Conservation (phyloP, 2,329 filamentous ascomycete genomes). For the Helicocarpus griseus region DNA sequence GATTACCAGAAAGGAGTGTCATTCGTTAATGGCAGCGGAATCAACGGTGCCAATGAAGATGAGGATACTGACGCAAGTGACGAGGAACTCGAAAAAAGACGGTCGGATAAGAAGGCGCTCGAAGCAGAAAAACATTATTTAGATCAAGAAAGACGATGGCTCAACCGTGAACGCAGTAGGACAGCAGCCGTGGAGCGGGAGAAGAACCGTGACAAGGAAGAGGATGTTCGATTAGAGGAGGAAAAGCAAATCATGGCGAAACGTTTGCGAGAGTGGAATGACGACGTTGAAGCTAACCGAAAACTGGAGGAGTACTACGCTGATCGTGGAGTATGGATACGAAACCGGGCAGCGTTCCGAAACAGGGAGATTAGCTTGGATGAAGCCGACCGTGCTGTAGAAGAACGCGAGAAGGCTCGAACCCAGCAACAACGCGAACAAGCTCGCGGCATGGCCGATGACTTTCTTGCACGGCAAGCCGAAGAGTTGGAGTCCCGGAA, state of each 20-base stretch:
- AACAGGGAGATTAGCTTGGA: constrained; percentile 67
- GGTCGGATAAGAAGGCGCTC: constrained; percentile 58
- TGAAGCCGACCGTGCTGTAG: constrained; percentile 68
- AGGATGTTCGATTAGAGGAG: constrained; percentile 55
- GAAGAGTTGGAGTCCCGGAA: constrained; percentile 54
- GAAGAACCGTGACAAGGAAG: constrained; percentile 66
- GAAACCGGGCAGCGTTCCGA: constrained; percentile 66
- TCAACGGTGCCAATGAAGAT: constrained; percentile 57
- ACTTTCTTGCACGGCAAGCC: constrained; percentile 77
- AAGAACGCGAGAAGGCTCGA: constrained; percentile 63
- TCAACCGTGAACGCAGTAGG: constrained; percentile 75
- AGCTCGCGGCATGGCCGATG: constrained; percentile 75
- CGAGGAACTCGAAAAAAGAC: constrained; percentile 67
- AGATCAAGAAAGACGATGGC: constrained; percentile 82
- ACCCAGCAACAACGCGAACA: constrained; percentile 65
- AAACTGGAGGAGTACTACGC: constrained; percentile 76
- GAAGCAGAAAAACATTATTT: constrained; percentile 73
- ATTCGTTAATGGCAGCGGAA: constrained; percentile 71
- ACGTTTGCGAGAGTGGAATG: constrained; percentile 73
- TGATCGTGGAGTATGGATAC: constrained; percentile 74
- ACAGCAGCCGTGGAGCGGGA: constrained; percentile 81
- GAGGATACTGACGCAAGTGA: constrained; percentile 84
- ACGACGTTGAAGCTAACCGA: constrained; percentile 67
- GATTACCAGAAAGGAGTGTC: constrained; percentile 68
- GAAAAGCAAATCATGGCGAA: constrained; percentile 60